Evolutionary conservation across 2,329 filamentous ascomycete species (phyloP).

Genomic region (Verticillium nonalfalfae): DNA sequence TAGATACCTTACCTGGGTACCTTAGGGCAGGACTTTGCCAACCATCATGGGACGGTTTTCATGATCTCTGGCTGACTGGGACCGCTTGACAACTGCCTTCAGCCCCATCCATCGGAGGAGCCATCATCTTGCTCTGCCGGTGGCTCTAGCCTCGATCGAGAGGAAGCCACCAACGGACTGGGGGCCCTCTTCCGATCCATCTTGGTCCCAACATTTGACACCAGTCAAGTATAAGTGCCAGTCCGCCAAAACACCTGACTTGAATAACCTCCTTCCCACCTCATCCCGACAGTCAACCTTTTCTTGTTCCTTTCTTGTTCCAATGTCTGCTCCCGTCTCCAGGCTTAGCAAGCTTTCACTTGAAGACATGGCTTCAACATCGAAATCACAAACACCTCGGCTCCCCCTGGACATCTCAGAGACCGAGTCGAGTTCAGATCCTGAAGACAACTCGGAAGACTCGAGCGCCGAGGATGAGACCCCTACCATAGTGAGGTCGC

Average conservation of each 20-base stretch:
- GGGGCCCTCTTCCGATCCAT: background rate
- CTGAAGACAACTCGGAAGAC: constrained; percentile 17
- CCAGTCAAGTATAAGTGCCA: background rate
- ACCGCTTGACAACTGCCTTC: background rate
- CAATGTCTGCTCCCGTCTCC: constrained; percentile 26
- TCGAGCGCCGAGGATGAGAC: constrained; percentile 24
- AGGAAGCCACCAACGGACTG: background rate
- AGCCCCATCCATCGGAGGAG: background rate
- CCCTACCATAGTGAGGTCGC: constrained; percentile 25
- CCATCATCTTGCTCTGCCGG: background rate
- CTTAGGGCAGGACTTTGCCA: background rate
- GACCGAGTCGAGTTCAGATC: constrained; percentile 19
- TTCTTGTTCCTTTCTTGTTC: constrained; percentile 11
- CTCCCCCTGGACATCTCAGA: constrained; percentile 13
- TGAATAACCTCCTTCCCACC: background rate
- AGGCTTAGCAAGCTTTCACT: constrained; percentile 35
- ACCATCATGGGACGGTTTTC: background rate
- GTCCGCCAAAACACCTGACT: background rate
- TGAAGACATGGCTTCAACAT: constrained; percentile 28
- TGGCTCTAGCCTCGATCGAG: background rate
- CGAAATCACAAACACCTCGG: constrained; percentile 21
- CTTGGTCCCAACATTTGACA: background rate
- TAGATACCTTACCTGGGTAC: too few relatives aligned
- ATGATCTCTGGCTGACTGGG: background rate
- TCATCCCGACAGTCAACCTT: background rate